These are phyloP conservation scores for Mycena haematopus DNA, from an alignment of 768 basidiomycete species.

Conservation along the genomic window DNA sequence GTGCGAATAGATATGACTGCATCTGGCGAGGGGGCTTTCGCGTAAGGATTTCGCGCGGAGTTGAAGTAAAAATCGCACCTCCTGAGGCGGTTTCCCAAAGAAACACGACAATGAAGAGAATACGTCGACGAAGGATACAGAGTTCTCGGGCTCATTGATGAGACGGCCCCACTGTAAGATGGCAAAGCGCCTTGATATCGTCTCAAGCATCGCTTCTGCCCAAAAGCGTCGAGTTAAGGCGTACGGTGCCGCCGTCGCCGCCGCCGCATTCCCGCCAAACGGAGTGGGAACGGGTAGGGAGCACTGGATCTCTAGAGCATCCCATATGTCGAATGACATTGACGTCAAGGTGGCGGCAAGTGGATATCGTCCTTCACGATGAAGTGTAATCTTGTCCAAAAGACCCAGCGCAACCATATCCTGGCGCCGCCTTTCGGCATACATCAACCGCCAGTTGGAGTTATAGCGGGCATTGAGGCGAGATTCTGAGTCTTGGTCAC, in stretches of 20 bases:
- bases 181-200: conserved; percentile 51
- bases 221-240: conserved; percentile 55
- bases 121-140: conserved; percentile 33
- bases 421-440: conserved; percentile 48
- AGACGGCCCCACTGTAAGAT: conserved; percentile 45
- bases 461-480: conserved; percentile 36
- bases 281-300: conserved; percentile 41
- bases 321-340: conserved; percentile 62
- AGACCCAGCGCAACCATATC: conserved; percentile 50
- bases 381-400: conserved; percentile 48
- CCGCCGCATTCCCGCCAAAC: conserved; percentile 21
- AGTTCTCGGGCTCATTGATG: conserved; percentile 41
- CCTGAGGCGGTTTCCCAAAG: conserved; percentile 49
- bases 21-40: conserved; percentile 41
- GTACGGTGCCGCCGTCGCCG: conserved; percentile 30
- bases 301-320: conserved; percentile 51
- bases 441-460: conserved; percentile 55
- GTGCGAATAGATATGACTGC: conserved; percentile 42
- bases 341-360: conserved; percentile 46
- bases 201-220: conserved; percentile 51
- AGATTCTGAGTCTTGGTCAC: conserved; percentile 43
- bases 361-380: conserved; percentile 45
- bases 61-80: conserved; percentile 40
- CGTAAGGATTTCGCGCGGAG: not conserved
- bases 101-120: conserved; percentile 60